phyloP scores from a whole-genome alignment of 192 early-diverging fungal genomes.

The Backusella psychrophila region DNA sequence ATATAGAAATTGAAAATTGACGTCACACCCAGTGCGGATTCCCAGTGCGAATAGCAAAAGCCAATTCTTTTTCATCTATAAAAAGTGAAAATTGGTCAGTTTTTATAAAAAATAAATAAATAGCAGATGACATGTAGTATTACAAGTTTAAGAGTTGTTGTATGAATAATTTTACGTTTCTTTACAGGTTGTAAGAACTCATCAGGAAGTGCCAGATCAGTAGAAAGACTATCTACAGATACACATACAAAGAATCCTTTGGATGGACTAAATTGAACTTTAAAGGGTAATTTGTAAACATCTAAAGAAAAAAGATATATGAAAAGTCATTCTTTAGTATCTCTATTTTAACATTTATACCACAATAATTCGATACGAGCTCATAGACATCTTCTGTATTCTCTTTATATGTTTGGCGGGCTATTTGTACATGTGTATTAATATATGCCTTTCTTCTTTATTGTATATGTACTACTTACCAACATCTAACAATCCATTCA shows the following conservation, averaged over 20 bases:
- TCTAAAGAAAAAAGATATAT: slow-evolving; percentile 35
- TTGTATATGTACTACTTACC: slow-evolving; percentile 39
- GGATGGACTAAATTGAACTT: slow-evolving; percentile 59
- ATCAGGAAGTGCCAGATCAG: slow-evolving; percentile 45
- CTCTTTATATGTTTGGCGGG: slow-evolving; percentile 78
- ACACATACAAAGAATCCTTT: slow-evolving; percentile 63
- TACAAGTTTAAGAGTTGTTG: slow-evolving; percentile 79
- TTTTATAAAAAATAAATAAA: not conserved
- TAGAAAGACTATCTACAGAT: slow-evolving; percentile 37
- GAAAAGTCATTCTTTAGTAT: not conserved
- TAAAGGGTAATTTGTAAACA: slow-evolving; percentile 56
- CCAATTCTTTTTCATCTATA: slow-evolving; percentile 67
- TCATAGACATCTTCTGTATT: slow-evolving; percentile 69
- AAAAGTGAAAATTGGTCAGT: not conserved
- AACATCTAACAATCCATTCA: slow-evolving; percentile 85
- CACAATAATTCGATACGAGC: slow-evolving; percentile 46
- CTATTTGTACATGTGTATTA: slow-evolving; percentile 22
- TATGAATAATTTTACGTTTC: slow-evolving; percentile 60
- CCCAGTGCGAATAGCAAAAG: too few species aligned
- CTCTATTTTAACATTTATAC: slow-evolving; percentile 17
- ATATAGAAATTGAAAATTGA: too few species aligned
- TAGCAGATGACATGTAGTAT: not conserved
- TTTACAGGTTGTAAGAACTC: slow-evolving; percentile 73
- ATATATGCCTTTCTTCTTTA: not conserved
- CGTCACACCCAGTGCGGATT: too few species aligned